Conservation (phyloP, 177 flowering plant species). For the Vitis hybrid region DNA sequence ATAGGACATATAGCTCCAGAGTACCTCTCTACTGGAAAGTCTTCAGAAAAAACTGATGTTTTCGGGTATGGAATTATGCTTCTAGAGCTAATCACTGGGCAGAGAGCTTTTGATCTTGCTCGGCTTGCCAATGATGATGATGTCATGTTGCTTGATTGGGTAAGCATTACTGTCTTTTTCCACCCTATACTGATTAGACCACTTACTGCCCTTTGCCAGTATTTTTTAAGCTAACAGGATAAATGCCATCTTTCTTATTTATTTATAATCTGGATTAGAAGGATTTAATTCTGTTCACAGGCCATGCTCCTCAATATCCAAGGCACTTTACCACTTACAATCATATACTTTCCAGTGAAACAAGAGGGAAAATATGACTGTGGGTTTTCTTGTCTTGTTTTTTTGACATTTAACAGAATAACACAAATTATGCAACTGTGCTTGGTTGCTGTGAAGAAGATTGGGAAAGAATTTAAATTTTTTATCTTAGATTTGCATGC, state of each 20-base stretch:
- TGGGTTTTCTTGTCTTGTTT: too few relatives aligned
- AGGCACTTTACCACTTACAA: too few relatives aligned
- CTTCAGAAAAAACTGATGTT: slow-evolving; percentile 77
- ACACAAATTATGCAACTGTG: not conserved
- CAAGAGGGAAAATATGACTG: too few relatives aligned
- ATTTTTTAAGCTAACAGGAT: too few relatives aligned
- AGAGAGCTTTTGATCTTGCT: slow-evolving; percentile 77
- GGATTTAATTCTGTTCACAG: too few relatives aligned
- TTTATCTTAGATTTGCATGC: not conserved
- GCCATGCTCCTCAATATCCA: too few relatives aligned
- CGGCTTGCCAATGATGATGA: slow-evolving; percentile 82
- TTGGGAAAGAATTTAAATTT: not conserved
- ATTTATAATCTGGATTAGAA: too few relatives aligned
- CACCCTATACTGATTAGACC: too few relatives aligned
- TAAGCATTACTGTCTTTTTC: slow-evolving; percentile 20
- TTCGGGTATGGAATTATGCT: slow-evolving; percentile 84
- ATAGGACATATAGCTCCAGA: slow-evolving; percentile 84
- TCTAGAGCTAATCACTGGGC: slow-evolving; percentile 73
- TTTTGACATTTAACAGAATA: too few relatives aligned
- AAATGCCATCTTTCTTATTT: too few relatives aligned
- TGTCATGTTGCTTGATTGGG: slow-evolving; percentile 85
- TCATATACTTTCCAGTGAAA: too few relatives aligned
- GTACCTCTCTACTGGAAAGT: slow-evolving; percentile 74
- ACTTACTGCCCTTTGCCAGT: too few relatives aligned
- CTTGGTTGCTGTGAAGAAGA: not conserved